A percentile compares a stretch with the other conserved stretches of the same genome.
Evolutionary conservation across 768 basidiomycete genomes (phyloP).

Genomic region (Amanita rubescens): DNA sequence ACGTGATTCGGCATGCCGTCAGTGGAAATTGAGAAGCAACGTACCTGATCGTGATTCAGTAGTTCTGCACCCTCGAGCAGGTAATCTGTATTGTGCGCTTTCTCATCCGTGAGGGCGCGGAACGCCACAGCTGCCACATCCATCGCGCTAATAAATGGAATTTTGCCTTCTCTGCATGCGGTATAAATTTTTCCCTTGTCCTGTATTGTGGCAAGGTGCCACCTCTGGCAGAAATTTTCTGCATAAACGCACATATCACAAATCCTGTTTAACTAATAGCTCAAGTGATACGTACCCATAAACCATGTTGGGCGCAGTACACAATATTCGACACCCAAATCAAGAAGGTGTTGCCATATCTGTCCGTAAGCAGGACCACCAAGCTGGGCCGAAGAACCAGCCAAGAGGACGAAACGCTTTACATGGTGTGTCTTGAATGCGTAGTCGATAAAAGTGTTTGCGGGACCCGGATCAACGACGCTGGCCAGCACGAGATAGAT

Average conservation of each 20-base stretch:
- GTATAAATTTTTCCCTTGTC: not conserved
- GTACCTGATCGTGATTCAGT: not conserved
- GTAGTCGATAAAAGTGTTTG: not conserved
- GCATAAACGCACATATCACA: not conserved
- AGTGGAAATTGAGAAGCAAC: not conserved
- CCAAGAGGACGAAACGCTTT: not conserved
- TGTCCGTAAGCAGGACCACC: not conserved
- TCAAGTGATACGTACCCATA: not conserved
- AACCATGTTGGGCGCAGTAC: not conserved
- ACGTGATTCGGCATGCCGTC: not conserved
- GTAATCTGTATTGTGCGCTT: not conserved
- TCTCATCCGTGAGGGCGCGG: not conserved
- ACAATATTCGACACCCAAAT: not conserved
- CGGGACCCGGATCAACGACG: not conserved
- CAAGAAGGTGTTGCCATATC: not conserved
- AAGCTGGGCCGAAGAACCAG: not conserved
- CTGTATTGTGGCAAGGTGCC: not conserved
- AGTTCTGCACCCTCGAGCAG: not conserved
- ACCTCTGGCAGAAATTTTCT: not conserved
- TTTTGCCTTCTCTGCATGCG: not conserved
- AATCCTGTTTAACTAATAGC: not conserved
- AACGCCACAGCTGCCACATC: not conserved
- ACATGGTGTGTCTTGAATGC: not conserved
- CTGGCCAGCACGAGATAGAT: not conserved
- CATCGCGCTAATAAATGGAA: not conserved